Conservation (phyloP, 2,329 filamentous ascomycete species). For the Pseudogymnoascus sp. region DNA sequence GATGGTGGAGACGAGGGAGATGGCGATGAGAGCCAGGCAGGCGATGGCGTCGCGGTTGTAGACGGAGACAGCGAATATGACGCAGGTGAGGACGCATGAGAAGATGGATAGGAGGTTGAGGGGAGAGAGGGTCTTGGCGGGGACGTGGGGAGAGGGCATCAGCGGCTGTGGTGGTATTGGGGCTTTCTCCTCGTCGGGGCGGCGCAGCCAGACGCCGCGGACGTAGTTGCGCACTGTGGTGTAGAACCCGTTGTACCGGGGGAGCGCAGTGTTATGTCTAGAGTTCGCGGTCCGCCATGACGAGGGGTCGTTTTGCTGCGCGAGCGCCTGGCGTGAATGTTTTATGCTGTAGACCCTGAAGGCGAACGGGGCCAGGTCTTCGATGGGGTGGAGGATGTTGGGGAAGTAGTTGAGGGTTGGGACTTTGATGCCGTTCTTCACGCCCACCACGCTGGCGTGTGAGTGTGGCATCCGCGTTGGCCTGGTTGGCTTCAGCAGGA, state of each 20-base stretch:
- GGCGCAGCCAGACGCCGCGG: neutral
- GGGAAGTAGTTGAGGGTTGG: conserved; percentile 54
- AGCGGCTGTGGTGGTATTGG: neutral
- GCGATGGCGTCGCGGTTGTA: conserved; percentile 43
- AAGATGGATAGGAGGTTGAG: conserved; percentile 46
- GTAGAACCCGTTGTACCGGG: neutral
- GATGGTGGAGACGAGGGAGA: conserved; percentile 46
- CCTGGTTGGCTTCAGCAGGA: conserved; percentile 49
- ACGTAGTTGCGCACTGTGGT: neutral
- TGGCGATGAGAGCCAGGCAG: conserved; percentile 42
- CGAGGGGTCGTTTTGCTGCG: neutral
- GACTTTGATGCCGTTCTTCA: conserved; percentile 48
- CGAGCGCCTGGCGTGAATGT: conserved; percentile 29
- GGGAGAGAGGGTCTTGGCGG: conserved; percentile 42
- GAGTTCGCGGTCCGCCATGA: neutral
- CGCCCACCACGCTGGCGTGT: conserved; percentile 49
- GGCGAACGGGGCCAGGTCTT: conserved; percentile 39
- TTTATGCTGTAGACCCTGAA: conserved; percentile 44
- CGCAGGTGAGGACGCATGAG: conserved; percentile 42
- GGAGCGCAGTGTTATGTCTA: neutral
- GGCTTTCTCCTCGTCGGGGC: neutral
- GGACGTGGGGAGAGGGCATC: conserved; percentile 40
- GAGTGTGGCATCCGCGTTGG: conserved; percentile 49
- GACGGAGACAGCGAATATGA: conserved; percentile 39
- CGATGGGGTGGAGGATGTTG: conserved; percentile 51